Conservation (phyloP, 768 basidiomycete species). For the Tulasnella calospora region DNA sequence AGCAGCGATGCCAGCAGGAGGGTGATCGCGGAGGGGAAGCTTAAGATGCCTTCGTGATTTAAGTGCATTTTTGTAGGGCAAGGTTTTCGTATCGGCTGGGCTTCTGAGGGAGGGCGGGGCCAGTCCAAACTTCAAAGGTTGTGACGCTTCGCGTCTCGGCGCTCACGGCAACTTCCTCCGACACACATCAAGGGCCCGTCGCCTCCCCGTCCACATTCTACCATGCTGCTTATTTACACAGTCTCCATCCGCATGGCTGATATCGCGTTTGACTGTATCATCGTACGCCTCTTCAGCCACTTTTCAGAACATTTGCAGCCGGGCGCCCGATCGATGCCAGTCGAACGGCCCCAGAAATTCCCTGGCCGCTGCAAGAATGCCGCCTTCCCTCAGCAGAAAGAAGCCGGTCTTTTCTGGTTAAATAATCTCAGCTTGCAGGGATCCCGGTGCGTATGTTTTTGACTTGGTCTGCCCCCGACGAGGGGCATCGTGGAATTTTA, state of each 20-base stretch:
- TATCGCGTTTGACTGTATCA: not conserved
- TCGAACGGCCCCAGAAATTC: not conserved
- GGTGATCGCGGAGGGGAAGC: not conserved
- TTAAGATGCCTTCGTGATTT: not conserved
- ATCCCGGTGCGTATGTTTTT: not conserved
- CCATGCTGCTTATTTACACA: not conserved
- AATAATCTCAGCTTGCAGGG: conserved; percentile 2
- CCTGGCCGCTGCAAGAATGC: not conserved
- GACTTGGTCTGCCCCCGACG: not conserved
- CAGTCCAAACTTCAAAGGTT: conserved; percentile 6
- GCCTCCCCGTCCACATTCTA: not conserved
- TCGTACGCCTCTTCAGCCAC: not conserved
- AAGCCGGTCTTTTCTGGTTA: not conserved
- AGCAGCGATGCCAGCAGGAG: not conserved
- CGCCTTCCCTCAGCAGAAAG: not conserved
- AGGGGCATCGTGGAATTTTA: not conserved
- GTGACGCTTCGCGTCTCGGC: not conserved
- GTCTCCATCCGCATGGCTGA: not conserved
- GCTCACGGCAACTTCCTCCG: conserved; percentile 7
- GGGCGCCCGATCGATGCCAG: not conserved
- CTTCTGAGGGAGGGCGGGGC: not conserved
- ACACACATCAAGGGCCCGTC: not conserved
- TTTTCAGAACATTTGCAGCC: not conserved
- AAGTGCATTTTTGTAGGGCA: not conserved
- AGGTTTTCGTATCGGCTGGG: not conserved